Evolutionary conservation across 768 basidiomycete genomes (phyloP), one percentile per base, ranked within the genome.

Genomic region (Pleurotus platypus): DNA sequence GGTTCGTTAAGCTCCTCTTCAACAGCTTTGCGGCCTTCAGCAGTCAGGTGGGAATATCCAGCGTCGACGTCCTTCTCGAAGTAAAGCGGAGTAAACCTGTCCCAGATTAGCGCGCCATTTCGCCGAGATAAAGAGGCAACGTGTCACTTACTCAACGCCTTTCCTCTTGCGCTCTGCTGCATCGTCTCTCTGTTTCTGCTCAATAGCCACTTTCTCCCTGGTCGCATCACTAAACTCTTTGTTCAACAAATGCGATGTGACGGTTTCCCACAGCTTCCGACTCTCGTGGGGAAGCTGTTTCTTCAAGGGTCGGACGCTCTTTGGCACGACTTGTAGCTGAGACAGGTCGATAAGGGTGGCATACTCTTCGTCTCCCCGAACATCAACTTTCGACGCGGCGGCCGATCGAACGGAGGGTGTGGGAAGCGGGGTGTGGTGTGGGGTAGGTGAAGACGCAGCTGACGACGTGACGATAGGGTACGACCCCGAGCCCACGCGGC

Each of bases 191-290:
- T 98, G 97, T 66, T 69, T 82, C 80, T 98, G 96, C 74, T 99
- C 97, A 56, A 99, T 96, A 4, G 71, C 71, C 53, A 94, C 82
- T 78, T 99, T 99, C 75, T 89, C 83, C 76, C 80, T 90, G 57
- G 93, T 98, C 53, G 97, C 97, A 42, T 95, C 92, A 20, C 82
- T 79, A 72, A 82, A 99, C 66, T 95, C 90, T 80, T 97, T 98
- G 66, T 74, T 80, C 45, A 90, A 49, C 57, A 98, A 71, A 58
- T 81, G 76, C 46, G 73, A 78, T 50, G 95, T 96, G 18, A 98
- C 91, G 54, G 69, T 80, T 57, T 89, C 85, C 97, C 97, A 98
- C 55, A 98, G 69, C 74, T 82, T 84, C 58, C 94, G 76, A 60
- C 93, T 95, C 76, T 98, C 97, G 56, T 79, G 73, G 5, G 84